Base-by-base conservation (phyloP, 768 basidiomycete species). In the Trametes cinnabarina region DNA sequence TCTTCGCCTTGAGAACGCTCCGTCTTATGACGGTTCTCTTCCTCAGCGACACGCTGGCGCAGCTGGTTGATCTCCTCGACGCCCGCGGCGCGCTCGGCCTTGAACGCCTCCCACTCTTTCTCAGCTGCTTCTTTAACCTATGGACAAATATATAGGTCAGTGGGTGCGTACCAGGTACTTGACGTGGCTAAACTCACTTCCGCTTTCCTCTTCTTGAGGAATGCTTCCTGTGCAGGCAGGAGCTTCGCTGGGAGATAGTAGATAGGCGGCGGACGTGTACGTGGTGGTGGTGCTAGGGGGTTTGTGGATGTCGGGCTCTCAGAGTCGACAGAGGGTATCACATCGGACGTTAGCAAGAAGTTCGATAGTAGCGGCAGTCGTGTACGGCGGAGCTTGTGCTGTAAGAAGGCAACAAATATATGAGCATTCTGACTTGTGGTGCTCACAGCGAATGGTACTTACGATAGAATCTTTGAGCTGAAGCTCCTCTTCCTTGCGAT, bases 381-480 rank as follows among this genome's bases (percentile, higher is more conserved):
- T 67, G 78, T 82, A 41, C 83, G 79, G 60, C 90, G 85, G 60
- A 86, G 80, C 71, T 90, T 90, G 72, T 86, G 83, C 90, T 92
- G 61, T 23, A 41, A 3, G 14, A 15, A 4, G 40, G 28, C 14
- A 22, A 44, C 47, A n/a, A n/a, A n/a, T n/a, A n/a, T n/a, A n/a
- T 47, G 23, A 39, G 23, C 30, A 5, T 55, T 55, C 60, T 37
- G 30, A 50, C 22, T 19, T 23, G 20, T 1, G 20, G 11, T 12
- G 15, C 34, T n/a, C 42, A 19, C 47, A 47, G 49, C 19, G 43
- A 47, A 9, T 14, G 28, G 15, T 35, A 80, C 90, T 54, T 67
- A 90, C 90, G 63, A 92, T 83, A 8, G 87, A 90, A 65, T 92
- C 90, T 72, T 86, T 88, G 48, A 92, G 78, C 65, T 88, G 87